Evolutionary conservation across 2,329 filamentous ascomycete species (phyloP).

Genomic region (Talaromyces sp.): DNA sequence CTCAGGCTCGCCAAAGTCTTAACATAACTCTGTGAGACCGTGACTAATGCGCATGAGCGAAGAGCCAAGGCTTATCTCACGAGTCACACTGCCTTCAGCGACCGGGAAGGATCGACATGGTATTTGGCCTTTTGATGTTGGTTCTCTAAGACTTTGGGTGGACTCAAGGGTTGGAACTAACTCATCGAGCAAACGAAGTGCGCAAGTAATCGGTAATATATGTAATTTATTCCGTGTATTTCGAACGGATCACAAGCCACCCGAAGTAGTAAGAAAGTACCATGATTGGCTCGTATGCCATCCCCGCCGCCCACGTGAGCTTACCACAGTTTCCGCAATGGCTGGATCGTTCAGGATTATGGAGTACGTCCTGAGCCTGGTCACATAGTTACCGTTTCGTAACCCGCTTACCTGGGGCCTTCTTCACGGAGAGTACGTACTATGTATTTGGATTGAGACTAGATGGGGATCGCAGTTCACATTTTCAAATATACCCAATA

Average conservation of each 20-base stretch:
- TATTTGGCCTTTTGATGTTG: background rate
- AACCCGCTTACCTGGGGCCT: background rate
- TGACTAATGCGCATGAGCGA: background rate
- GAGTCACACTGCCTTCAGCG: background rate
- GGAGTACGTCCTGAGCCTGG: background rate
- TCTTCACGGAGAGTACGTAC: background rate
- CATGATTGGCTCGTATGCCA: background rate
- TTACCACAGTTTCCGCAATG: constrained; percentile 1
- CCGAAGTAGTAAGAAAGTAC: background rate
- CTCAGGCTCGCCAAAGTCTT: background rate
- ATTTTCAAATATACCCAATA: background rate
- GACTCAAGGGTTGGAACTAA: background rate
- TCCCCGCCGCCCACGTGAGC: constrained; percentile 12
- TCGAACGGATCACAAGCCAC: background rate
- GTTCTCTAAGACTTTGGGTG: background rate
- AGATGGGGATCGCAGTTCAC: background rate
- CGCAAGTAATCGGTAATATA: background rate
- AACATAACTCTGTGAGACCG: background rate
- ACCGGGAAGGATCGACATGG: background rate
- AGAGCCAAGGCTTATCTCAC: background rate
- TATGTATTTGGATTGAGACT: background rate
- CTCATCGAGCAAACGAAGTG: background rate
- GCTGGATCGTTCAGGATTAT: background rate
- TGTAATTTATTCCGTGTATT: background rate
- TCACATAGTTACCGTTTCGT: background rate